Conservation (phyloP, 768 basidiomycete species). For the Suillus hirtellus region DNA sequence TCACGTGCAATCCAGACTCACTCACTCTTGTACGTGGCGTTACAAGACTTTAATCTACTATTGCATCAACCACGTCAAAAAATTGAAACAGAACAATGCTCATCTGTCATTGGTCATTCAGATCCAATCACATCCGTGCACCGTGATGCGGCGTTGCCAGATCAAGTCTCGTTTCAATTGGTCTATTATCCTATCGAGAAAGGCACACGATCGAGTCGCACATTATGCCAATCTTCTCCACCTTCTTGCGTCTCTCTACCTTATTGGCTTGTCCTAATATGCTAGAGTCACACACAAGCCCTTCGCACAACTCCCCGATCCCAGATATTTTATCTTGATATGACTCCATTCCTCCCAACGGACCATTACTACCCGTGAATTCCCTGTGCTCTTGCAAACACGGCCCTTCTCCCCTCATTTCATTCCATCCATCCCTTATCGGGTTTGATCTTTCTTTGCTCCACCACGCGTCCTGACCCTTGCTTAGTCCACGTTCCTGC, state of each 20-base stretch:
- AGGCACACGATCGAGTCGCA: constrained; percentile 20
- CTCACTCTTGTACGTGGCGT: no score
- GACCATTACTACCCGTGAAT: neutral
- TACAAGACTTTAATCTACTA: no score
- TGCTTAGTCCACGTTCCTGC: constrained; percentile 19
- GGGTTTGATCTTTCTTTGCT: constrained; percentile 31
- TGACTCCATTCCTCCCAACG: constrained; percentile 17
- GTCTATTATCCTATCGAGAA: neutral
- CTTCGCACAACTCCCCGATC: constrained; percentile 21
- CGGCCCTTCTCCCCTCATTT: constrained; percentile 17
- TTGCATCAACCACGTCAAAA: no score
- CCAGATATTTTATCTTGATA: neutral
- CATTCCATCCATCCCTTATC: constrained; percentile 19
- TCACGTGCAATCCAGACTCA: neutral
- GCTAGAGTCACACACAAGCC: constrained; percentile 12
- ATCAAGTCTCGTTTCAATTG: no score
- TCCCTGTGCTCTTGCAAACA: neutral
- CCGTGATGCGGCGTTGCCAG: no score
- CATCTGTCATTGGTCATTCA: no score
- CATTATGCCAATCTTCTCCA: constrained; percentile 3
- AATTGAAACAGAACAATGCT: no score
- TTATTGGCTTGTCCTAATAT: no score
- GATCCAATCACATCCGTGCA: no score
- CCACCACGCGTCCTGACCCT: constrained; percentile 21
- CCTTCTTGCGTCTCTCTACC: constrained; percentile 13